Base-by-base conservation (phyloP, 2,329 filamentous ascomycete genomes). In the Dichotomopilus funicola region DNA sequence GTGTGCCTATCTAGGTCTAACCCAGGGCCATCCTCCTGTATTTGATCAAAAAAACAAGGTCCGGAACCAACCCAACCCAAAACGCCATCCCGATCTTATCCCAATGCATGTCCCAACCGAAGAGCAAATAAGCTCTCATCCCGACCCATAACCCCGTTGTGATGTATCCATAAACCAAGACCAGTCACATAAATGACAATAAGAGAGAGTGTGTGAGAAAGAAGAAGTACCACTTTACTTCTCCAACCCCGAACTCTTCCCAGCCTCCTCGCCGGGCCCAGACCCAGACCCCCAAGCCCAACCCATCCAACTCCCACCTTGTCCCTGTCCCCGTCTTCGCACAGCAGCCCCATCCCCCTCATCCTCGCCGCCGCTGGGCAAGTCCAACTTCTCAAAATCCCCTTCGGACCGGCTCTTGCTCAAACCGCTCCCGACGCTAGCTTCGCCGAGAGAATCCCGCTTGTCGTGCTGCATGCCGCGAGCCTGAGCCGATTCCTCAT, bases 301-400 rank as follows among this genome's bases (percentile, higher is more conserved):
- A 3, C 77, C 71, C 68, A 78, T 70, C 77, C 78, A 80, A 1
- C 72, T 72, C 1, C 71, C 71, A n/a, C 68, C 40, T 27, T 27
- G 19, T 27, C 19, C 19, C 19, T 27, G 19, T 27, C 59, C 49
- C 55, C 66, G 55, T 58, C 61, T 54, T 51, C 53, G 45, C 55
- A 48, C 55, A 65, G 49, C 56, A 62, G 56, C 59, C 63, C 60
- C 59, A 5, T 9, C 52, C 27, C 49, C 63, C 60, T 74, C 76
- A 46, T 81, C 80, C 65, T 82, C 84, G 33, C 74, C 74, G 8
- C 78, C 79, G 65, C 84, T 86, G 66, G 91, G 87, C 37, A 85
- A 83, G 59, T 94, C 88, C 62, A 95, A 89, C 68, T 89, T 88
- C 66, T 95, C 91, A 66, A 96, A 96, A 64, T 95, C 92, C 19